Evolutionary conservation across 2,329 filamentous ascomycete genomes (phyloP).

Genomic region (Fusarium staphyleae): DNA sequence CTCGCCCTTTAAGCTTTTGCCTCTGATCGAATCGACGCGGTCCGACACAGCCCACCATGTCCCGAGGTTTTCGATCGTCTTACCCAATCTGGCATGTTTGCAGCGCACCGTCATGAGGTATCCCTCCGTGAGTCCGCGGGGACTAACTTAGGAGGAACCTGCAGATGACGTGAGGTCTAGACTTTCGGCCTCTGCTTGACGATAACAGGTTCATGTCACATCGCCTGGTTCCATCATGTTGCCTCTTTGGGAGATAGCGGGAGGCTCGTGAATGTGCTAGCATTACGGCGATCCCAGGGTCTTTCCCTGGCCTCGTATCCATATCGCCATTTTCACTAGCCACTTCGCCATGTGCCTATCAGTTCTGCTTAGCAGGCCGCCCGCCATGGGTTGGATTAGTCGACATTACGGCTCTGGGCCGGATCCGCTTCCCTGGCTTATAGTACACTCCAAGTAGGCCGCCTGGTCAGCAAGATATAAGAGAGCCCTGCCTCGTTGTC

Average conservation of each 20-base stretch:
- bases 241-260: constrained; percentile 31
- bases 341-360: constrained; percentile 39
- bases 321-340: constrained; percentile 39
- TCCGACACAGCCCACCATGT: constrained; percentile 31
- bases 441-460: constrained; percentile 26
- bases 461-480: constrained; percentile 36
- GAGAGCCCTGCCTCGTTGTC: constrained; percentile 27
- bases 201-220: constrained; percentile 30
- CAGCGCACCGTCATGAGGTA: no score
- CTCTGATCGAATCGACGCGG: constrained; percentile 33
- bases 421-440: constrained; percentile 33
- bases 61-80: constrained; percentile 10
- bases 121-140: constrained; percentile 25
- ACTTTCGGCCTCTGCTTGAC: no score
- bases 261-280: constrained; percentile 36
- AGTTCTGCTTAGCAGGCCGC: constrained; percentile 33
- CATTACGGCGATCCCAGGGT: constrained; percentile 37
- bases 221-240: constrained; percentile 16
- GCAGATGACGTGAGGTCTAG: constrained; percentile 32
- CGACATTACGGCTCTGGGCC: constrained; percentile 25
- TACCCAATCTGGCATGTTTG: constrained; percentile 3
- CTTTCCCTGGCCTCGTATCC: constrained; percentile 41
- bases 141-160: constrained; percentile 18
- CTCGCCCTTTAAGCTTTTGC: constrained; percentile 30
- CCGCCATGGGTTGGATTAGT: constrained; percentile 34